Evolutionary conservation across 805 yeast species (phyloP).

Genomic region (Hanseniaspora pseudoguilliermondii): DNA sequence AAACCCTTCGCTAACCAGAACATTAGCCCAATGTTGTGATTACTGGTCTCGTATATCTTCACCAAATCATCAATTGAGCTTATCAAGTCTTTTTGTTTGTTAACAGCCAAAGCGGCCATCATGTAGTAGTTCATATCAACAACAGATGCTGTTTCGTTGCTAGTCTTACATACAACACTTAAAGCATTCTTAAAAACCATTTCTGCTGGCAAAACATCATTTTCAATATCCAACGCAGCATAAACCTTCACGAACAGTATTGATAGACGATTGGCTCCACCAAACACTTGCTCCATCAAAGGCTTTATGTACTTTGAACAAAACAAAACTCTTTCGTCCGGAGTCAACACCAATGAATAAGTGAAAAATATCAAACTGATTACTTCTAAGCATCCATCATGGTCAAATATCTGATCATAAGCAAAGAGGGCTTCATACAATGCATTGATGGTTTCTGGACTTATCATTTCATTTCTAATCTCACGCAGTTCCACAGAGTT

Average conservation of each 20-base stretch:
- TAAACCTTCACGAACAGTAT: constrained; percentile 35
- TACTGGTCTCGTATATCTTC: constrained; percentile 23
- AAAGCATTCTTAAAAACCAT: background rate
- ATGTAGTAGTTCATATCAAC: constrained; percentile 38
- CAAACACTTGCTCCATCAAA: constrained; percentile 12
- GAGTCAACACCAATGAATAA: constrained; percentile 10
- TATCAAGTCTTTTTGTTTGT: constrained; percentile 36
- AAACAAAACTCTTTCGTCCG: background rate
- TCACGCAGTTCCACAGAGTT: background rate
- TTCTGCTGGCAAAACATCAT: background rate
- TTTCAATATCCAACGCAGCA: constrained; percentile 33
- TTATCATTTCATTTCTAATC: background rate
- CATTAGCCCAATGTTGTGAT: constrained; percentile 32
- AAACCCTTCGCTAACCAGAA: constrained; percentile 68
- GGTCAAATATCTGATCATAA: constrained; percentile 4
- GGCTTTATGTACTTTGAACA: constrained; percentile 3
- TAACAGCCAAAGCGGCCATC: constrained; percentile 40
- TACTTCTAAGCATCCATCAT: constrained; percentile 12
- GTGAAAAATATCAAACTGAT: constrained; percentile 12
- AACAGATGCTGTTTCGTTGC: constrained; percentile 12
- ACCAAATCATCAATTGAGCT: constrained; percentile 16
- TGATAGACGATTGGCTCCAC: constrained; percentile 26
- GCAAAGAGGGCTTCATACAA: constrained; percentile 5
- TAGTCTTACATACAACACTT: background rate
- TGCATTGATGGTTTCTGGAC: background rate